Conservation (phyloP, 164 flowering plant genomes). For the Umbilicus rupestris region DNA sequence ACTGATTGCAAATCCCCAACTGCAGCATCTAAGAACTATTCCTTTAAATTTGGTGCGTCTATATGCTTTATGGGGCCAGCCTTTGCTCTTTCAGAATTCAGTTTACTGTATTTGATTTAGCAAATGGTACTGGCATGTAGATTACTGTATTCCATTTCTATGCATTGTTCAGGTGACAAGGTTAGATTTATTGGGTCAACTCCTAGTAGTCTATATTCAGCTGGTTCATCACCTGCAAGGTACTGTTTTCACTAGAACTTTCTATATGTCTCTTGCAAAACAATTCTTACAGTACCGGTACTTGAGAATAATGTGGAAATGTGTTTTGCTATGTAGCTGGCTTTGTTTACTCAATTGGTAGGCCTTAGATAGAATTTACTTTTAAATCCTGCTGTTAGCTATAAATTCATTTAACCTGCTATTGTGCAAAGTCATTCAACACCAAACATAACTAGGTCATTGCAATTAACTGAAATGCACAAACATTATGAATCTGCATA, state of each 20-base stretch:
- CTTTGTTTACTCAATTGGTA: neutral
- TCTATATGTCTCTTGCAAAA: neutral
- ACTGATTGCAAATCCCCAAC: conserved; percentile 26
- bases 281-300: neutral
- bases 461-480: neutral
- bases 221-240: conserved; percentile 47
- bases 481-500: neutral
- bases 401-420: neutral
- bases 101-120: neutral
- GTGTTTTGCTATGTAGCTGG: neutral
- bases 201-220: conserved; percentile 31
- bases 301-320: neutral
- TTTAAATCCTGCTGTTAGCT: neutral
- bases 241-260: conserved; percentile 13
- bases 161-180: conserved; percentile 52
- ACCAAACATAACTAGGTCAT: neutral
- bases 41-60: conserved; percentile 46
- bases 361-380: neutral
- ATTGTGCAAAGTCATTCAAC: neutral
- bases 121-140: neutral
- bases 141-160: neutral
- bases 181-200: conserved; percentile 48
- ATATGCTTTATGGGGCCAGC: neutral
- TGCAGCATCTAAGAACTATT: conserved; percentile 37
- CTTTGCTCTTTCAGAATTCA: neutral